Conservation (phyloP, 495 filamentous ascomycete genomes). For the Podospora didyma region DNA sequence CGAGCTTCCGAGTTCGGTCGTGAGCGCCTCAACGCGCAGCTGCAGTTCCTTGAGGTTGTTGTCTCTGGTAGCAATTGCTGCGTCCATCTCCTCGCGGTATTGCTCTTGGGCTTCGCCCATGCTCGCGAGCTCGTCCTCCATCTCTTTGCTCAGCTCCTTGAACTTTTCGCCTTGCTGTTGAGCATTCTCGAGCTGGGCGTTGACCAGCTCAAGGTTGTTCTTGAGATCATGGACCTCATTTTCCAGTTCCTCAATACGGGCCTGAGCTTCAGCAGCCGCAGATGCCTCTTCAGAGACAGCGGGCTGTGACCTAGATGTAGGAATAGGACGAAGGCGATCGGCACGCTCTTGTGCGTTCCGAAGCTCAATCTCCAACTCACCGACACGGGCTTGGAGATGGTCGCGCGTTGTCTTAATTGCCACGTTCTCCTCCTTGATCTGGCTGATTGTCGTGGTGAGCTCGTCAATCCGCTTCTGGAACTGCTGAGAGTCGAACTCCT, state of each 20-base stretch:
- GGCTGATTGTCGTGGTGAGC: constrained; percentile 69
- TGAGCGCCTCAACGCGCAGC: constrained; percentile 75
- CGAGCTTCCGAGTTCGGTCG: constrained; percentile 70
- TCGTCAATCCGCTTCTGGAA: constrained; percentile 87
- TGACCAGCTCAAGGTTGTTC: constrained; percentile 71
- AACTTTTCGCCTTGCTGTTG: constrained; percentile 81
- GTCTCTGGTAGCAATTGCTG: constrained; percentile 67
- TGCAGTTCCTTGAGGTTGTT: constrained; percentile 72
- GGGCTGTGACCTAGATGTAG: constrained; percentile 53
- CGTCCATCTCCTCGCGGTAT: constrained; percentile 80
- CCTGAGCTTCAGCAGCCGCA: constrained; percentile 50
- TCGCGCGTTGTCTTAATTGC: constrained; percentile 80
- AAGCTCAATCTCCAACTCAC: constrained; percentile 84
- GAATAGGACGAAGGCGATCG: constrained; percentile 69
- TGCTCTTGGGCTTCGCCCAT: constrained; percentile 78
- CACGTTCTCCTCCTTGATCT: constrained; percentile 76
- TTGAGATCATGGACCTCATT: constrained; percentile 81
- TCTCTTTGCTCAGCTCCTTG: constrained; percentile 77
- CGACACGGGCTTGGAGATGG: constrained; percentile 78
- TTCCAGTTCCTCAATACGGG: constrained; percentile 78
- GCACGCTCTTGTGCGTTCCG: constrained; percentile 82
- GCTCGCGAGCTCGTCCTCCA: constrained; percentile 83
- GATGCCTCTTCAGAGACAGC: constrained; percentile 40
- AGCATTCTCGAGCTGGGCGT: constrained; percentile 70
- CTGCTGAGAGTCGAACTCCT: constrained; percentile 84